Conservation (phyloP, 257 asterid genomes). For the Penstemon eatonii region DNA sequence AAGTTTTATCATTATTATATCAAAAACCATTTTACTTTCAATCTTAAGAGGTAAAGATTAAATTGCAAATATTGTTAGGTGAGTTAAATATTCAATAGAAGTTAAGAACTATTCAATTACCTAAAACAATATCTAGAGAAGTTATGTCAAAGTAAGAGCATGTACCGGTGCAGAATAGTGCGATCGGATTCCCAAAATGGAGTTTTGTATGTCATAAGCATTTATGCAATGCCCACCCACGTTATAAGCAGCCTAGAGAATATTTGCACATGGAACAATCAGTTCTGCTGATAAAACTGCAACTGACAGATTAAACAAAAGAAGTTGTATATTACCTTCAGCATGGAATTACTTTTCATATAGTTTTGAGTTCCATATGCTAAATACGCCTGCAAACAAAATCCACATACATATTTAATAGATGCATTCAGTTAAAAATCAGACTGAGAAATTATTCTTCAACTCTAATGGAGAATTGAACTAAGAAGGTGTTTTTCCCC, state of each 20-base stretch:
- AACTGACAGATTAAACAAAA: conserved; percentile 8
- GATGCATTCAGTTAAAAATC: not conserved
- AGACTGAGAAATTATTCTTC: not conserved
- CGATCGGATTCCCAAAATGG: conserved; percentile 72
- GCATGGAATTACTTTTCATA: conserved; percentile 57
- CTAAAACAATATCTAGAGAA: conserved; percentile 13
- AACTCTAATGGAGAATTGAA: conserved; percentile 8
- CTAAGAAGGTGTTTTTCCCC: not conserved
- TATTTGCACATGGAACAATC: conserved; percentile 19
- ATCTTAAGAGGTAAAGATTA: not conserved
- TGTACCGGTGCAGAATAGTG: conserved; percentile 84
- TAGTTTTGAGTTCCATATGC: conserved; percentile 83
- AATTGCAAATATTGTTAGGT: not conserved
- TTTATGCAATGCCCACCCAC: conserved; percentile 83
- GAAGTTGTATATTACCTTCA: conserved; percentile 51
- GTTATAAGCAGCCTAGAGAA: conserved; percentile 69
- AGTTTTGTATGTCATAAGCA: conserved; percentile 75
- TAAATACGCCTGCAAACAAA: conserved; percentile 69
- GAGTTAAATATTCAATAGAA: not conserved
- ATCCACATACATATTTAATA: not conserved
- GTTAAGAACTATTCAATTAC: conserved; percentile 1
- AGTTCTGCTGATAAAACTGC: conserved; percentile 23
- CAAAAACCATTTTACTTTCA: not conserved
- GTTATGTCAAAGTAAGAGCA: conserved; percentile 21
- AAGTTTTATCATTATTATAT: too few relatives aligned